Evolutionary conservation across 352 stramenopile species (phyloP).

Genomic region (Aphanomyces invadans): DNA sequence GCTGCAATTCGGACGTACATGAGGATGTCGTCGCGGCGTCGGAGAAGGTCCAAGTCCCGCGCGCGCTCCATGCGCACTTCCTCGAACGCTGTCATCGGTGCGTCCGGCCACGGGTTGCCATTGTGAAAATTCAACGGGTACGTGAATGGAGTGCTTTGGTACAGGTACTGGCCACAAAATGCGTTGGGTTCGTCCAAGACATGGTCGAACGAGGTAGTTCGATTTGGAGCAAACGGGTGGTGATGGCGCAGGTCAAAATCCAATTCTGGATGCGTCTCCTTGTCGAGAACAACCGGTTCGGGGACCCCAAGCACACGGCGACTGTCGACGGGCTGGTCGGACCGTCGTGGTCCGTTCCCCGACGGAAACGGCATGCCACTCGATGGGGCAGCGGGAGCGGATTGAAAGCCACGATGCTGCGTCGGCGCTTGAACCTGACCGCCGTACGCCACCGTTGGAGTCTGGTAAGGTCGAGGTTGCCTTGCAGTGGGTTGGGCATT

Average conservation of each 20-base stretch:
- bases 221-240: not conserved
- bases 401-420: too few species aligned
- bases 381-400: too few species aligned
- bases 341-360: too few species aligned
- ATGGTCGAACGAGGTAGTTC: too few species aligned
- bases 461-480: not conserved
- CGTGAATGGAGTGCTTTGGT: constrained; percentile 43
- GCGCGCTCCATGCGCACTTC: constrained; percentile 48
- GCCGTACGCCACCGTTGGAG: not conserved
- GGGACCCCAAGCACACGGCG: too few species aligned
- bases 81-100: constrained; percentile 47
- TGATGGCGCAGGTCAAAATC: not conserved
- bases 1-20: constrained; percentile 64
- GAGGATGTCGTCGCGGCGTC: constrained; percentile 64
- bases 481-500: not conserved
- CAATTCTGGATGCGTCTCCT: not conserved
- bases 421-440: too few species aligned
- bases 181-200: too few species aligned
- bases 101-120: constrained; percentile 69
- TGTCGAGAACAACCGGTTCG: not conserved
- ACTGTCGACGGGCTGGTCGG: too few species aligned
- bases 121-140: constrained; percentile 69
- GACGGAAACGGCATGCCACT: too few species aligned
- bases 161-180: constrained; percentile 56
- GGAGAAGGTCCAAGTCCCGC: constrained; percentile 60